Base-by-base conservation (phyloP, 2,329 filamentous ascomycete genomes). In the Phoma sp. region DNA sequence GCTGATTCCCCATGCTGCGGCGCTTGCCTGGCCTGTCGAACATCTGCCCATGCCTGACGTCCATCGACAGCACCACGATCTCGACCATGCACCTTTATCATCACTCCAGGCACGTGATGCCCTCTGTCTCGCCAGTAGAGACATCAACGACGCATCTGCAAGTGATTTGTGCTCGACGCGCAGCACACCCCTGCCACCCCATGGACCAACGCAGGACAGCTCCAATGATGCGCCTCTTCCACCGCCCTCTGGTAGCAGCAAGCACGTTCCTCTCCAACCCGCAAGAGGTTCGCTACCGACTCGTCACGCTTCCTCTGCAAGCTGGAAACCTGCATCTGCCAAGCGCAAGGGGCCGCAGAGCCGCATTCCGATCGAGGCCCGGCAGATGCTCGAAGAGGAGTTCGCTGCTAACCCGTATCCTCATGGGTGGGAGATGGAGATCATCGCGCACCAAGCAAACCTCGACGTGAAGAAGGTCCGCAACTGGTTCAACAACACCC, bases 401-500 rank as follows among this genome's bases (percentile, higher is more conserved):
- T 74, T 74, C 39, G 64, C 64, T 12, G 60, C 65, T 2, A 74
- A 74, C 38, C 69, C 72, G 7, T 74, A 74, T 55, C 72, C 72
- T 12, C 72, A 68, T 41, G 60, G 61, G 0, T 74, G 70, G 70
- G 72, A 74, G 43, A 63, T 74, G 35, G 72, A 74, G 41, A 71
- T 73, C 39, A 74, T 74, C 25, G 72, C 71, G 19, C 70, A 74
- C 32, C 70, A 74, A 55, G 68, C 70, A 29, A 71, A 70, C 24
- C 62, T 74, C n/a, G 71, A 74, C 15, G 68, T 69, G 8, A 74
- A 74, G 53, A 65, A 67, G 21, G 72, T 74, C 31, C 63, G 69
- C 22, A 74, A 69, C 24, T 74, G 71, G 72, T 74, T 70, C 58
- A 74, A 74, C 46, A 74, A 74, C 35, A 69, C 70, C 4, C 58